Base-by-base conservation (phyloP, 805 yeast species). In the Blastobotrys muscicola region DNA sequence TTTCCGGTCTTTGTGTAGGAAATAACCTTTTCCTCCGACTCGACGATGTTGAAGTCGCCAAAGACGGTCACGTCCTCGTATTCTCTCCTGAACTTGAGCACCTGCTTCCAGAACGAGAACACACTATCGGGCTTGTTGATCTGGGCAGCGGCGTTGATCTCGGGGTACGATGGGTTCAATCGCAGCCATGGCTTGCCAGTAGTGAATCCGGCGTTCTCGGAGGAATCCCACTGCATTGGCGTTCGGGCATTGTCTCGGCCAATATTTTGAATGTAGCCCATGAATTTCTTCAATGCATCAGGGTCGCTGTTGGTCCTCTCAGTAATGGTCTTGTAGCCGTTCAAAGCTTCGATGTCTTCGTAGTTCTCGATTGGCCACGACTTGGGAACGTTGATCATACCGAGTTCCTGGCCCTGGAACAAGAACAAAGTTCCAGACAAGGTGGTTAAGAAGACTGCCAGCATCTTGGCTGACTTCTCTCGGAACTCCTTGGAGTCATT, bases 381-480 rank as follows among this genome's bases (percentile, higher is more conserved):
- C 44, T 59, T 55, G 30, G 74, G 67, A 29, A 72, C 57, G 53
- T 76, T 76, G 42, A 66, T 65, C 74, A 70, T 74, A 32, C 78
- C 81, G 47, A 76, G 60, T 52, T 76, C 81, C 57, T 76, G 81
- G 39, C 81, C 82, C 58, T 76, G 80, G 60, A 74, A 76, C 30
- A 76, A 56, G 58, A 65, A 76, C 45, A 72, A 55, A 9, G 81
- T 74, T 38, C 81, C 80, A 16, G 75, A 69, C 48, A 72, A 61
- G 6, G 76, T 51, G 10, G 66, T 44, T 48, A 69, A 68, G 54
- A 75, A 55, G 37, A 69, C 48, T 9, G 76, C 65, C 47, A 76
- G 55, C 55, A 75, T 57, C 59, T 76, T 76, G 23, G 74, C 75
- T 20, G 74, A 64, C 40, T 57, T 53, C 41, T 50, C 62, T 36